Conservation (phyloP, 176 grass and related monocot species). For the Microstegium vimineum region DNA sequence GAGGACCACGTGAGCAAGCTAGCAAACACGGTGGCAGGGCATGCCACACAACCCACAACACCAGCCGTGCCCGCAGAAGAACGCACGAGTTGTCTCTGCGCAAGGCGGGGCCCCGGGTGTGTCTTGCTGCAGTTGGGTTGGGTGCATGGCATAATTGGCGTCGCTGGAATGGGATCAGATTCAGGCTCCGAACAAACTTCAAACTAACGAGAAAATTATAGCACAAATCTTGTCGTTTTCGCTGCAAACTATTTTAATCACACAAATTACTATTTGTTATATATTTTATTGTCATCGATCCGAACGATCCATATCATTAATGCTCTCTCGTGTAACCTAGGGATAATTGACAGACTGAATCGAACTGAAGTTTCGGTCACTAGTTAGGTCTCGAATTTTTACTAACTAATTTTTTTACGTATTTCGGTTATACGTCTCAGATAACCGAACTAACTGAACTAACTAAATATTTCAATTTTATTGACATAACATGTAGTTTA, state of each 20-base stretch:
- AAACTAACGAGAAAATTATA: neutral
- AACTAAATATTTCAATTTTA: too few species aligned
- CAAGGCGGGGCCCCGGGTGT: neutral
- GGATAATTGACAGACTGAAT: too few species aligned
- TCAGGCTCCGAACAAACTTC: neutral
- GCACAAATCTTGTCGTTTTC: neutral
- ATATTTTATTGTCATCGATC: neutral
- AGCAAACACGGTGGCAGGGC: too few species aligned
- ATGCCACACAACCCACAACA: too few species aligned
- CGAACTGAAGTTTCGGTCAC: too few species aligned
- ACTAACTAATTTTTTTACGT: too few species aligned
- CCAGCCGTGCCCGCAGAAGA: neutral
- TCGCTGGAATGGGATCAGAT: slow-evolving; percentile 4
- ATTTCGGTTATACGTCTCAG: too few species aligned
- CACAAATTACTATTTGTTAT: neutral
- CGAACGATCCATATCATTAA: neutral
- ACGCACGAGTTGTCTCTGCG: neutral
- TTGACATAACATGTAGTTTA: too few species aligned
- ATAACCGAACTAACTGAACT: too few species aligned
- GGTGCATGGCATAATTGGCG: slow-evolving; percentile 11
- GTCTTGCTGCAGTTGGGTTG: neutral
- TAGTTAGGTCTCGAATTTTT: too few species aligned
- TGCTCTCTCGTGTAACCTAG: too few species aligned
- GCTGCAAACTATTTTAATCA: neutral
- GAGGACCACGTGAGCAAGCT: too few species aligned